Evolutionary conservation across 768 basidiomycete species (phyloP).

Genomic region (Agaricus subrufescens): DNA sequence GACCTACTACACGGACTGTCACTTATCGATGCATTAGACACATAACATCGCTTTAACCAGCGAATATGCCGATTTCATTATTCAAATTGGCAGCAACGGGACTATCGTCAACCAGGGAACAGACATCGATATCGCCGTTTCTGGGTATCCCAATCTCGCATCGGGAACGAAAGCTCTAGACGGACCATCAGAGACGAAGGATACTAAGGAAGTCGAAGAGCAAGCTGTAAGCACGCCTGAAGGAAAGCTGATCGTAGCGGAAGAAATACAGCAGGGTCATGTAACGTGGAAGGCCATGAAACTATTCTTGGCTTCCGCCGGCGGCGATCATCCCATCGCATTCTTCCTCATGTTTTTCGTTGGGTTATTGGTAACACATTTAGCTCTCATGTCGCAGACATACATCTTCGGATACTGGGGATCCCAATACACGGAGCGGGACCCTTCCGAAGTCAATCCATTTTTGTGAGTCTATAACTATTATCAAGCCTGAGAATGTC

Average conservation of each 20-base stretch:
- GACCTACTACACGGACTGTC: too few relatives aligned
- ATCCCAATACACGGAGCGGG: conserved; percentile 27
- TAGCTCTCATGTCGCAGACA: conserved; percentile 24
- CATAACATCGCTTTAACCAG: conserved; percentile 49
- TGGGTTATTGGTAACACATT: conserved; percentile 19
- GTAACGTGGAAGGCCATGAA: conserved; percentile 45
- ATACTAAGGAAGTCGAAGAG: conserved; percentile 16
- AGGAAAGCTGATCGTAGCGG: conserved; percentile 56
- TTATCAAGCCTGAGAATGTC: conserved; percentile 4
- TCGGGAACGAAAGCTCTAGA: conserved; percentile 22
- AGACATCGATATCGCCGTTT: conserved; percentile 42
- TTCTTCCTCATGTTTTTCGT: conserved; percentile 25
- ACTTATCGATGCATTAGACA: conserved; percentile 24
- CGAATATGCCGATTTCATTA: conserved; percentile 52
- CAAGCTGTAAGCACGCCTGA: conserved; percentile 16
- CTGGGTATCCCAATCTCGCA: conserved; percentile 29
- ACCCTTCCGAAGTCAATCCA: conserved; percentile 18
- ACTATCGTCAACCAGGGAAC: conserved; percentile 41
- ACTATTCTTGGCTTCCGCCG: conserved; percentile 28
- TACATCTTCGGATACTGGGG: conserved; percentile 43
- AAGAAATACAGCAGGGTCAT: conserved; percentile 55
- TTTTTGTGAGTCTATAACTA: conserved; percentile 31
- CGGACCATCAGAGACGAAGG: conserved; percentile 15
- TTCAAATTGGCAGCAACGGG: conserved; percentile 53
- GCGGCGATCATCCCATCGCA: conserved; percentile 23